Conservation (phyloP, 441 rosid species). For the Brassica balearica region DNA sequence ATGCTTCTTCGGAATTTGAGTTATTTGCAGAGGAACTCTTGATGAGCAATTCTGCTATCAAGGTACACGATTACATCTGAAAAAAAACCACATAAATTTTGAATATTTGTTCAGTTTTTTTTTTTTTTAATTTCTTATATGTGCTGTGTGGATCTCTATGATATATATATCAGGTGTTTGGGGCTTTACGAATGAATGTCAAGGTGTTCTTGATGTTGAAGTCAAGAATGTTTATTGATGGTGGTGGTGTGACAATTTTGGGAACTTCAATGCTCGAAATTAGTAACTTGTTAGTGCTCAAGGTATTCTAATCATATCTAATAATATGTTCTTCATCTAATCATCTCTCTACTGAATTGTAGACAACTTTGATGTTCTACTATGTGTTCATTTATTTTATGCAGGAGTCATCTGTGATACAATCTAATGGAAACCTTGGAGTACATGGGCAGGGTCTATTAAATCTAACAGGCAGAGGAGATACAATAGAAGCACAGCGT, state of each 20-base stretch:
- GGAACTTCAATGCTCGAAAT: constrained; percentile 87
- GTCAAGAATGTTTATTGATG: constrained; percentile 84
- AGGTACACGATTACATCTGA: constrained; percentile 60
- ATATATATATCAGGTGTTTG: constrained; percentile 65
- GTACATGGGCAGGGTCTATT: constrained; percentile 90
- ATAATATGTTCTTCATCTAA: constrained; percentile 16
- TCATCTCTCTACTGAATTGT: no score
- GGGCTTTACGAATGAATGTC: constrained; percentile 89
- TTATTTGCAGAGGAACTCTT: constrained; percentile 92
- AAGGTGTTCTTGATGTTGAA: constrained; percentile 94
- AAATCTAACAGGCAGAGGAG: constrained; percentile 84
- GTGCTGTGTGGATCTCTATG: constrained; percentile 14
- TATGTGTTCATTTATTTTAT: not conserved
- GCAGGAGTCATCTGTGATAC: constrained; percentile 89
- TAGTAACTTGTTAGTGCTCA: constrained; percentile 87
- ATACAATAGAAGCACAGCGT: constrained; percentile 85
- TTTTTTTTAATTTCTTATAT: not conserved
- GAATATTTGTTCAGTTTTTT: not conserved
- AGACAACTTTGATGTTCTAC: constrained; percentile 14
- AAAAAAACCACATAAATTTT: constrained; percentile 3
- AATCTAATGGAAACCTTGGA: constrained; percentile 91
- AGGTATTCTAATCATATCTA: constrained; percentile 54
- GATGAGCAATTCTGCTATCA: constrained; percentile 81
- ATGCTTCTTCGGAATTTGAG: constrained; percentile 84
- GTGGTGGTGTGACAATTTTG: constrained; percentile 70